Conservation (phyloP, 208 protist species). For the Tetramitus jugosus region DNA sequence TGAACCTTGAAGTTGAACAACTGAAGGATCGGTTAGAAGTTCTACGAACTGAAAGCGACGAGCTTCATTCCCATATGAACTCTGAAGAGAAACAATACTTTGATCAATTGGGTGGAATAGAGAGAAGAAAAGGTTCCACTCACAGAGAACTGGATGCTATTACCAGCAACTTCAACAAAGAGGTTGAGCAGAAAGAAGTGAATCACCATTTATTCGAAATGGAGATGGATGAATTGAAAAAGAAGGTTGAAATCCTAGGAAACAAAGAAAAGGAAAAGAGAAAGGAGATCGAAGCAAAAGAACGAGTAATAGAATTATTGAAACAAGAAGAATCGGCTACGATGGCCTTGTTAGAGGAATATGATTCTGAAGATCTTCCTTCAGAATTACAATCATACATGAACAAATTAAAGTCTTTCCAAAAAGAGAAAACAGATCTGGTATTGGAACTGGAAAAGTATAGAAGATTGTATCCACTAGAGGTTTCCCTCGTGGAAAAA, state of each 20-base stretch:
- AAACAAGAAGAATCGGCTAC: neutral
- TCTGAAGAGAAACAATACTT: neutral
- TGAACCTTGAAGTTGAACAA: no score
- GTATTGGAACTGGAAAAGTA: neutral
- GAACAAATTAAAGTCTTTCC: neutral
- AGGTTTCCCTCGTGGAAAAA: neutral
- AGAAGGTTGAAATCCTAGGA: neutral
- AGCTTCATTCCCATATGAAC: neutral
- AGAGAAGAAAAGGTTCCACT: neutral
- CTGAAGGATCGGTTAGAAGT: neutral
- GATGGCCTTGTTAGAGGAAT: neutral
- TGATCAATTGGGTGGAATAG: neutral
- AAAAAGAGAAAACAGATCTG: neutral
- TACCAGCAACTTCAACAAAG: neutral
- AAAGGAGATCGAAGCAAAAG: neutral
- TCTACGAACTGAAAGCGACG: neutral
- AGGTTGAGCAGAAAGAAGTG: neutral
- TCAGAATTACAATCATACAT: no score
- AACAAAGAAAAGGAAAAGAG: neutral
- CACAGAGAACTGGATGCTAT: neutral
- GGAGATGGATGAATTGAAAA: neutral
- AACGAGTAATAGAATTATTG: neutral
- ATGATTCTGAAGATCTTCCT: neutral
- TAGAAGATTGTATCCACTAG: neutral
- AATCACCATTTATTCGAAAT: neutral